Base-by-base conservation (phyloP, 228 moss, liverwort and hornwort species). In the Sphagnum magellanicum region DNA sequence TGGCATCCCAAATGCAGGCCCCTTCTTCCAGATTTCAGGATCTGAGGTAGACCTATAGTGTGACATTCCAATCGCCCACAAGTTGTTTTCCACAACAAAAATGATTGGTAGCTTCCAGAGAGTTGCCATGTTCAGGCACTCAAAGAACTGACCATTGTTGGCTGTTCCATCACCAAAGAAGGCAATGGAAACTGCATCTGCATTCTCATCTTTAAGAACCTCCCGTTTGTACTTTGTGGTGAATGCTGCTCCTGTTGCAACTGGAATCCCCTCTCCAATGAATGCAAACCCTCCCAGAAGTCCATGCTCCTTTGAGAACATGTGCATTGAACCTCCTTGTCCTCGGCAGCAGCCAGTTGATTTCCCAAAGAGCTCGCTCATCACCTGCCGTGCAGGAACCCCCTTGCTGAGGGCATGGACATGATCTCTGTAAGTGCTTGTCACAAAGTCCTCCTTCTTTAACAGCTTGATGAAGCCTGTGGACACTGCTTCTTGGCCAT, bases 21-120 rank as follows among this genome's bases (percentile, higher is more conserved):
- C 95, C 74, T 95, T 95, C 74, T 89, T 95, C 84, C 92, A 87
- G 53, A 95, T 95, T 63, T 87, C 82, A 11, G 85, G 85, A 6
- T 92, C 89, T 14, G 95, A 92, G 5, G 95, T 95, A 4, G 95
- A 90, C 60, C 95, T 72, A 70, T 92, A 70, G 68, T 95, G 95
- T 65, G 92, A 92, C 95, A 95, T 95, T 4, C 95, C 92, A 63
- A 95, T 95, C 49, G 95, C 95, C 95, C 92, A 95, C 71, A 95
- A 60, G 52, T 95, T 95, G 78, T 95, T 95, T 77, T 95, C 95
- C 58, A 95, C 95, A 49, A 95, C 92, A 66, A 95, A 95, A 47
- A 95, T 80, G 16, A 95, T 75, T 0, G 95, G 95, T 70, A 95
- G 67, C 73, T 95, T 92, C 95, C 92, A 95, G 13, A 95, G 82